Base-by-base conservation (phyloP, 2,329 filamentous ascomycete species). In the Fusarium sp. region DNA sequence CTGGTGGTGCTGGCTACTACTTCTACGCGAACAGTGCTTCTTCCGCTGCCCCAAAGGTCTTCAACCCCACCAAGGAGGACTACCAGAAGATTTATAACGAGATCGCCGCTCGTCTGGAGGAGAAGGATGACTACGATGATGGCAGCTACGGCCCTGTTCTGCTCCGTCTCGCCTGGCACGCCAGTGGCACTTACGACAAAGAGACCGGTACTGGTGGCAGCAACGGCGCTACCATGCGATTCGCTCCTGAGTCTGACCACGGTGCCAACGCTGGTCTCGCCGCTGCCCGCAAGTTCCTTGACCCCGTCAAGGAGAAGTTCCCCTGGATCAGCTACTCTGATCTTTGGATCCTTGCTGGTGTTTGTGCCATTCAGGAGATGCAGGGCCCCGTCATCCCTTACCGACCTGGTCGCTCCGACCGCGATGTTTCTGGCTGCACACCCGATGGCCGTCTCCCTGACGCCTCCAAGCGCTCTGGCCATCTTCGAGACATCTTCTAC, bases 311-410 rank as follows among this genome's bases (percentile, higher is more conserved):
- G 86, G 84, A 75, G 68, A 90, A 94, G 82, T 94, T 93, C 88
- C 94, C 95, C 52, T 98, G 95, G 96, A 97, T 98, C 83, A 87
- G 88, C 67, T 97, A 98, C 88, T 97, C 94, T 15, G 95, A 99
- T 79, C 91, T 99, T 73, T 98, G 95, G 96, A 98, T 96, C 66
- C 89, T 99, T 58, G 91, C 83, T 54, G 96, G 94, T 77, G 90
- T 96, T 70, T 88, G 86, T 79, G 93, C 94, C 72, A 90, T 98
- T 79, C 95, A 98, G 84, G 95, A 99, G 84, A 95, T 98, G 91
- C 89, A 94, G 79, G 95, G 95, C 8, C 95, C 95, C 67, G 83
- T 85, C 75, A 90, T 99, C 74, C 93, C 94, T 65, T 99, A 90
- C 91, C 89, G 95, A 76, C 93, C 95, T 50, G 95, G 95, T 76